Base-by-base conservation (phyloP, 345 rosid genomes). In the Atalantia buxifolia region DNA sequence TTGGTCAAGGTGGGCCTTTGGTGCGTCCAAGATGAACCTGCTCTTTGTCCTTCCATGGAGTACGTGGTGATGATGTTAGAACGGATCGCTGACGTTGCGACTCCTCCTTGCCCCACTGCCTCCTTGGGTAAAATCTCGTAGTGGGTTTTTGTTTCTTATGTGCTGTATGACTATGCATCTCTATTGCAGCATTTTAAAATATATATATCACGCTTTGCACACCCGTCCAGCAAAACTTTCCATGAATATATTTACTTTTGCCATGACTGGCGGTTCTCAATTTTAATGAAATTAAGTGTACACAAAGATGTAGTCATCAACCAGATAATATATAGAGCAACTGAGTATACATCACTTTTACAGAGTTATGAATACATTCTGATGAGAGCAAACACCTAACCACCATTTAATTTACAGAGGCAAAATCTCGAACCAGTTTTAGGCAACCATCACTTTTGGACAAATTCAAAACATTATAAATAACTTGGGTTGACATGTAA, bases 41-140 rank as follows among this genome's bases (percentile, higher is more conserved):
- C 72, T 6, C 72, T 69, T 45, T 59, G 72, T 14, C 72, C 72
- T n/a, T 69, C 72, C 1, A 69, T 42, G 72, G 45, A 42, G 35
- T 40, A 35, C 38, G 72, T 57, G 24, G 50, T 72, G 40, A 33
- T 13, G 76, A 72, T 72, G 76, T 22, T 72, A 35, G 76, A 72
- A 57, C 53, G 76, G 2, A 55, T 57, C n/a, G 30, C 66, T 1
- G 76, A 72, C 27, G 21, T 72, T 33, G 5, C 65, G 5, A 57
- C 57, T 72, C 76, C 66, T 22, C 66, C 65, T 72, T 72, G 76
- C 50, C 76, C 65, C 12, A 31, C 25, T 18, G 1, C 12, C 3
- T 31, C 40, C 24, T 31, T 2, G 9, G 42, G 42, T 1, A 38
- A 38, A 38, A 38, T 38, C 42, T 38, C 2, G 42, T 38, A 7